Percentiles rank a stretch among this genome's conserved stretches.
Conservation (phyloP, 306 rosid genomes). For the Datisca glomerata region DNA sequence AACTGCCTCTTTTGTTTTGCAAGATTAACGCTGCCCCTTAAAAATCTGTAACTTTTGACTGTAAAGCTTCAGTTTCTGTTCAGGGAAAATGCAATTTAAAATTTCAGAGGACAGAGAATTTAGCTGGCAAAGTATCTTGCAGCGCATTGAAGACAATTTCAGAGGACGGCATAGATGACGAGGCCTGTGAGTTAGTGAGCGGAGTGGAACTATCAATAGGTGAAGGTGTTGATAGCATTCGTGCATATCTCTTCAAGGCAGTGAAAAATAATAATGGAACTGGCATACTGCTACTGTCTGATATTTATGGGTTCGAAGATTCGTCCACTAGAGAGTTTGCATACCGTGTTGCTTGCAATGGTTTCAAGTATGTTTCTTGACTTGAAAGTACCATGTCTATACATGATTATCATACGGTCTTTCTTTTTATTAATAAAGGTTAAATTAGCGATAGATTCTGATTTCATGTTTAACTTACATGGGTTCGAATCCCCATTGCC, state of each 20-base stretch:
- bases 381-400: too few relatives aligned
- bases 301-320: slow-evolving; percentile 58
- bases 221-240: slow-evolving; percentile 32
- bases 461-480: too few relatives aligned
- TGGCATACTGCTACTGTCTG: slow-evolving; percentile 68
- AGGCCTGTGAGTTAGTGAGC: slow-evolving; percentile 58
- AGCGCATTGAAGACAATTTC: slow-evolving; percentile 30
- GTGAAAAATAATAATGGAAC: slow-evolving; percentile 69
- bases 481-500: too few relatives aligned
- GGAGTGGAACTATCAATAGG: slow-evolving; percentile 67
- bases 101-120: slow-evolving; percentile 14
- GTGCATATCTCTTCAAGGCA: slow-evolving; percentile 64
- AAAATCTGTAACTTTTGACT: slow-evolving; percentile 11
- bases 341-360: slow-evolving; percentile 69
- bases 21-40: neutral
- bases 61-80: slow-evolving; percentile 45
- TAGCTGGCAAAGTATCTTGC: slow-evolving; percentile 25
- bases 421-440: too few relatives aligned
- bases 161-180: slow-evolving; percentile 37
- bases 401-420: too few relatives aligned
- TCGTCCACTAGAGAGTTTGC: slow-evolving; percentile 68
- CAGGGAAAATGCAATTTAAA: slow-evolving; percentile 34
- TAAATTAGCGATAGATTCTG: too few relatives aligned
- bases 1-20: neutral
- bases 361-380: slow-evolving; percentile 51